Percentiles rank a stretch among this genome's conserved stretches.
Evolutionary conservation across 345 rosid genomes (phyloP).

Genomic region (Lepidium sativum): DNA sequence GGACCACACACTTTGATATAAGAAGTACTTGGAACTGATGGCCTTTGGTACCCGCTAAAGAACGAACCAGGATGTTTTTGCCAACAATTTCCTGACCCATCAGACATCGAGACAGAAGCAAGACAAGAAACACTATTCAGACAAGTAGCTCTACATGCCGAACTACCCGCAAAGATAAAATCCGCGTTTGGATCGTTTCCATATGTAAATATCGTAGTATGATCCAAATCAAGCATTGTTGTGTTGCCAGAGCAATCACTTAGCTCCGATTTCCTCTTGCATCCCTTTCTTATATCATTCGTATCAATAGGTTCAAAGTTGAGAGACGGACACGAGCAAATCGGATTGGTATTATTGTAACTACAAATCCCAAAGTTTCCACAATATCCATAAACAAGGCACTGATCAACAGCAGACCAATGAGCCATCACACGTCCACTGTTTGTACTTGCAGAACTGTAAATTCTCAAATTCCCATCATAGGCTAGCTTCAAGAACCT

Average conservation of each 20-base stretch:
- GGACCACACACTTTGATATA: constrained; percentile 57
- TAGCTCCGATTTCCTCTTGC: constrained; percentile 46
- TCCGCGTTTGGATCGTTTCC: constrained; percentile 22
- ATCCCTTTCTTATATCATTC: constrained; percentile 42
- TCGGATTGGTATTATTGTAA: constrained; percentile 34
- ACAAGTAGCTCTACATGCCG: constrained; percentile 46
- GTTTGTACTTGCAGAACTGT: constrained; percentile 25
- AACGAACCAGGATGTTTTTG: constrained; percentile 36
- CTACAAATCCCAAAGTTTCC: constrained; percentile 57
- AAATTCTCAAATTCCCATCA: constrained; percentile 65
- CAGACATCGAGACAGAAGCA: constrained; percentile 49
- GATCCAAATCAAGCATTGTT: constrained; percentile 44
- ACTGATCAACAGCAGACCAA: constrained; percentile 57
- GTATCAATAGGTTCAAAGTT: constrained; percentile 48
- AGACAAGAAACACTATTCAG: constrained; percentile 33
- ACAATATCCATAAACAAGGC: constrained; percentile 53
- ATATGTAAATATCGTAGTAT: constrained; percentile 34
- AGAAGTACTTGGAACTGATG: constrained; percentile 43
- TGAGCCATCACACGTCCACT: constrained; percentile 15
- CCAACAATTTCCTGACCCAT: constrained; percentile 54
- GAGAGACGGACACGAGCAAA: constrained; percentile 53
- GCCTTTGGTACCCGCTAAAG: constrained; percentile 49
- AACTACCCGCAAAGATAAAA: constrained; percentile 28
- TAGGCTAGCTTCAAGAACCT: constrained; percentile 47
- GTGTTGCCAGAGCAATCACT: constrained; percentile 33